These are phyloP conservation scores for Pythium brassicae DNA, from an alignment of 352 stramenopile species.

Conservation along the genomic window DNA sequence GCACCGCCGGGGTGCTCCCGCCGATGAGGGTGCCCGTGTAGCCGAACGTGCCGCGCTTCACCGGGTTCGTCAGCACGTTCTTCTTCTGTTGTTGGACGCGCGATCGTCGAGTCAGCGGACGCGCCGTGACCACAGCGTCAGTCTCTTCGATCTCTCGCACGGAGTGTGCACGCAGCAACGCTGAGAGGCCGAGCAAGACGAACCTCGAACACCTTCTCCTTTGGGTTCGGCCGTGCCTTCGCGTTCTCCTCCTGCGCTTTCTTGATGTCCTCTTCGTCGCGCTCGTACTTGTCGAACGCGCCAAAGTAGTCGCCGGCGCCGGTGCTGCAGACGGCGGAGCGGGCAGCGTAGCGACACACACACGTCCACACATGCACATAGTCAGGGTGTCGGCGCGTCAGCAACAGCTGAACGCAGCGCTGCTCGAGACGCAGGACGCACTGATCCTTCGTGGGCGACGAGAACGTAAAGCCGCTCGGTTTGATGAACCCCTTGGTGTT, in stretches of 20 bases:
- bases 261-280: conserved; percentile 60
- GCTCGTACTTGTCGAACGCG: conserved; percentile 57
- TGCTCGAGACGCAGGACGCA: conserved; percentile 12
- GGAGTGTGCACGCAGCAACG: background rate
- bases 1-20: conserved; percentile 36
- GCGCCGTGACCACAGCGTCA: too few species aligned
- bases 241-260: conserved; percentile 41
- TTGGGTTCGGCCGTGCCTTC: conserved; percentile 34
- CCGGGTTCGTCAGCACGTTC: conserved; percentile 59
- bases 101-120: too few species aligned
- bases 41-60: conserved; percentile 68
- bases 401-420: too few species aligned
- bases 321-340: conserved; percentile 21
- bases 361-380: background rate
- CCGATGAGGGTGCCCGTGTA: conserved; percentile 70
- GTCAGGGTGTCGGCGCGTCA: too few species aligned
- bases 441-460: conserved; percentile 56
- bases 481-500: conserved; percentile 72
- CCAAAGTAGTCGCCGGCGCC: conserved; percentile 71
- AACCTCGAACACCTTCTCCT: conserved; percentile 54
- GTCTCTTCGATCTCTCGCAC: background rate
- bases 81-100: conserved; percentile 28
- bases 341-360: too few species aligned
- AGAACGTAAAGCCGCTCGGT: conserved; percentile 64
- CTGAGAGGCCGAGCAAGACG: background rate